Conservation (phyloP, 495 filamentous ascomycete genomes). For the Annulohypoxylon moriforme region DNA sequence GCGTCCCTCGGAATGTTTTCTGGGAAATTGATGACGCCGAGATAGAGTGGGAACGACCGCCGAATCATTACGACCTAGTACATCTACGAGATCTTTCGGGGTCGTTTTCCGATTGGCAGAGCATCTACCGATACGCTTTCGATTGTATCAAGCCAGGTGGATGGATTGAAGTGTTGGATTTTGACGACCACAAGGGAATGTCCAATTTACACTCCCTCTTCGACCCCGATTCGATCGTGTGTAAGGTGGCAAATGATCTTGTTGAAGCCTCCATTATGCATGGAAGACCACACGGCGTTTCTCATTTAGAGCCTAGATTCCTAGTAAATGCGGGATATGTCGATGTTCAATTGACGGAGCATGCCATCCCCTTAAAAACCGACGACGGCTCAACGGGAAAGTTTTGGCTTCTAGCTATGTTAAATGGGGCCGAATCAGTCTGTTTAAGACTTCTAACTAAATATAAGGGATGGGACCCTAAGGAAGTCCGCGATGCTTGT, state of each 20-base stretch:
- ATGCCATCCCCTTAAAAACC: slow-evolving; percentile 69
- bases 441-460: slow-evolving; percentile 71
- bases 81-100: slow-evolving; percentile 73
- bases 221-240: slow-evolving; percentile 52
- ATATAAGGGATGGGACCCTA: slow-evolving; percentile 65
- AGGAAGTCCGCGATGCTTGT: slow-evolving; percentile 66
- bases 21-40: slow-evolving; percentile 79
- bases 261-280: slow-evolving; percentile 54
- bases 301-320: slow-evolving; percentile 64
- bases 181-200: slow-evolving; percentile 56
- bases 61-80: slow-evolving; percentile 71
- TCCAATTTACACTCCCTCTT: slow-evolving; percentile 56
- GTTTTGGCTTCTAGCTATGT: slow-evolving; percentile 70
- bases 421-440: slow-evolving; percentile 74
- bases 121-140: slow-evolving; percentile 70
- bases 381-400: slow-evolving; percentile 69
- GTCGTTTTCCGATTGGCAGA: slow-evolving; percentile 70
- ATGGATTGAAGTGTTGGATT: slow-evolving; percentile 73
- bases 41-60: slow-evolving; percentile 65
- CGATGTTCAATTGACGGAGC: slow-evolving; percentile 65
- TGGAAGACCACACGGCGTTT: slow-evolving; percentile 62
- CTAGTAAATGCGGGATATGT: slow-evolving; percentile 70
- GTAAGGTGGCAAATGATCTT: slow-evolving; percentile 50
- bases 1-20: slow-evolving; percentile 70
- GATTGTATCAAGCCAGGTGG: slow-evolving; percentile 71